phyloP scores from a whole-genome alignment of 495 filamentous ascomycete species.

The Xylaria acuta region DNA sequence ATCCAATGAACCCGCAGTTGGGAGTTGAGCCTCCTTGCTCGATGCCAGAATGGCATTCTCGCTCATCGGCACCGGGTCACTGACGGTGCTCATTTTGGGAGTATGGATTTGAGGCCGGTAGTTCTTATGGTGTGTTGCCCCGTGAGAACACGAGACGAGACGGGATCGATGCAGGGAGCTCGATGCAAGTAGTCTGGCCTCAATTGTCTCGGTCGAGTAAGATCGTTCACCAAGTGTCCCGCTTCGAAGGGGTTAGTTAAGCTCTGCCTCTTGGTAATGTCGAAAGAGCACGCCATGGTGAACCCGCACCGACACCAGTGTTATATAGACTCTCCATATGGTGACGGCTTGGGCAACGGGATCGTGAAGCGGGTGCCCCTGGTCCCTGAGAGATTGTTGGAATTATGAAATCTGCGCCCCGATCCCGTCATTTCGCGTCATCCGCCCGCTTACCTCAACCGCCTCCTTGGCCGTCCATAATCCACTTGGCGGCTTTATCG shows the following conservation, averaged over 20 bases:
- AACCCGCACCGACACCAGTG: slow-evolving; percentile 12
- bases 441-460: slow-evolving; percentile 9
- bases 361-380: slow-evolving; percentile 7
- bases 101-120: background rate
- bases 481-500: slow-evolving; percentile 13
- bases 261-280: slow-evolving; percentile 2
- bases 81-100: slow-evolving; percentile 13
- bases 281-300: slow-evolving; percentile 22
- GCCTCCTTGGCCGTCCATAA: background rate
- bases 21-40: slow-evolving; percentile 19
- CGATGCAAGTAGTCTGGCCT: background rate
- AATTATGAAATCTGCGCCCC: background rate
- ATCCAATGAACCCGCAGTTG: background rate
- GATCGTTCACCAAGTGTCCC: background rate
- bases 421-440: slow-evolving; percentile 23
- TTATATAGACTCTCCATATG: slow-evolving; percentile 22
- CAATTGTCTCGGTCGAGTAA: background rate
- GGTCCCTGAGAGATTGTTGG: slow-evolving; percentile 14
- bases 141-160: background rate
- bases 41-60: slow-evolving; percentile 19
- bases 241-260: background rate
- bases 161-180: background rate
- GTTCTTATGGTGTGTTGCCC: background rate
- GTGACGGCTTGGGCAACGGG: background rate
- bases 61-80: slow-evolving; percentile 16